Conservation (phyloP, 192 early-diverging fungal genomes). For the Dimargaris xerosporica region DNA sequence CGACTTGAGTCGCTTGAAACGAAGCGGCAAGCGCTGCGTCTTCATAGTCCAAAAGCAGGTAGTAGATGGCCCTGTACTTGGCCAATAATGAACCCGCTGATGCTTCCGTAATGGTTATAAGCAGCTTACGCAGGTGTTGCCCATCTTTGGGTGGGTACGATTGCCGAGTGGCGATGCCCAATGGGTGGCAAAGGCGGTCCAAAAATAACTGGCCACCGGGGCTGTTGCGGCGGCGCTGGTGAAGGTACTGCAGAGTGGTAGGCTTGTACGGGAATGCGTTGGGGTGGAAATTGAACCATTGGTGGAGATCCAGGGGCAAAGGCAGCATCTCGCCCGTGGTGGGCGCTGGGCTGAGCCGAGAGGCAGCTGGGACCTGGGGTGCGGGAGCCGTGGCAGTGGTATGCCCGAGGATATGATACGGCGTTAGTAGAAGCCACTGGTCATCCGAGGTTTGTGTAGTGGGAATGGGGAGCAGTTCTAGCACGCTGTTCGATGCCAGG, state of each 20-base stretch:
- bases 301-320: slow-evolving; percentile 1
- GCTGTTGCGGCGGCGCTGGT: background rate
- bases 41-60: background rate
- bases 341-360: too few relatives aligned
- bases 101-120: background rate
- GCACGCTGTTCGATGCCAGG: background rate
- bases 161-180: background rate
- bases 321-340: too few relatives aligned
- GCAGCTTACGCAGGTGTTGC: background rate
- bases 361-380: too few relatives aligned
- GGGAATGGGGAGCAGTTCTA: background rate
- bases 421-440: background rate
- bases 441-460: background rate
- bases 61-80: slow-evolving; percentile 1
- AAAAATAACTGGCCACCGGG: background rate
- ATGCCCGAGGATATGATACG: background rate
- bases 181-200: background rate
- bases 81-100: background rate
- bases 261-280: background rate
- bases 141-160: background rate
- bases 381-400: background rate
- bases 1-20: background rate
- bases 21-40: background rate
- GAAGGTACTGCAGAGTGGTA: background rate
- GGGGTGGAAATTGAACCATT: slow-evolving; percentile 3